Percentiles rank a stretch among this genome's conserved stretches.
Evolutionary conservation across 2,329 filamentous ascomycete species (phyloP).

Genomic region (Alternaria tenuissima): DNA sequence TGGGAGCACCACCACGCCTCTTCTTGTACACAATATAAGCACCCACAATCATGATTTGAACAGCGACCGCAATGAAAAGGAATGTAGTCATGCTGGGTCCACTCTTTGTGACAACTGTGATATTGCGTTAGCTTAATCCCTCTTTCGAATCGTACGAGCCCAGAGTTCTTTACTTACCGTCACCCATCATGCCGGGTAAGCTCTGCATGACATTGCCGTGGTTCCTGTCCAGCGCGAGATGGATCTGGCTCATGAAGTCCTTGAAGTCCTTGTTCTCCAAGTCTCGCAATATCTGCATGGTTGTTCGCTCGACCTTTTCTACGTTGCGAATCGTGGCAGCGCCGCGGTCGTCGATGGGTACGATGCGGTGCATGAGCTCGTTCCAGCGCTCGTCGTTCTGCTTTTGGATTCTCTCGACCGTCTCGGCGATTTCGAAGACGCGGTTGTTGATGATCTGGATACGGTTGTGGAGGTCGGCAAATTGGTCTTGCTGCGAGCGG

Average conservation of each 20-base stretch:
- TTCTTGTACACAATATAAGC: slow-evolving; percentile 83
- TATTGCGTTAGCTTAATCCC: slow-evolving; percentile 23
- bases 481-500: slow-evolving; percentile 66
- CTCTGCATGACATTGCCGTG: slow-evolving; percentile 62
- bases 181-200: slow-evolving; percentile 59
- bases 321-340: slow-evolving; percentile 57
- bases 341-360: slow-evolving; percentile 43
- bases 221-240: slow-evolving; percentile 62
- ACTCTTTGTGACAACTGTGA: slow-evolving; percentile 60
- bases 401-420: slow-evolving; percentile 61
- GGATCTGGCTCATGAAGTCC: slow-evolving; percentile 62
- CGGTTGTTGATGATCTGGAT: slow-evolving; percentile 78
- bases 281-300: slow-evolving; percentile 62
- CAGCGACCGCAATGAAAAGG: slow-evolving; percentile 75
- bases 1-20: slow-evolving; percentile 77
- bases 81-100: slow-evolving; percentile 67
- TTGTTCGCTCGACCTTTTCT: slow-evolving; percentile 61
- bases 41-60: slow-evolving; percentile 74
- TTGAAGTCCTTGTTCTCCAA: slow-evolving; percentile 66
- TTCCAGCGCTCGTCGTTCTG: slow-evolving; percentile 65
- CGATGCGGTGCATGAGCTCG: slow-evolving; percentile 55
- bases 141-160: neutral
- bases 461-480: slow-evolving; percentile 84
- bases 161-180: slow-evolving; percentile 53
- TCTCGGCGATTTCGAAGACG: slow-evolving; percentile 68